phyloP scores from a whole-genome alignment of 352 stramenopile genomes.

The Phytopythium cucurbitacearum region DNA sequence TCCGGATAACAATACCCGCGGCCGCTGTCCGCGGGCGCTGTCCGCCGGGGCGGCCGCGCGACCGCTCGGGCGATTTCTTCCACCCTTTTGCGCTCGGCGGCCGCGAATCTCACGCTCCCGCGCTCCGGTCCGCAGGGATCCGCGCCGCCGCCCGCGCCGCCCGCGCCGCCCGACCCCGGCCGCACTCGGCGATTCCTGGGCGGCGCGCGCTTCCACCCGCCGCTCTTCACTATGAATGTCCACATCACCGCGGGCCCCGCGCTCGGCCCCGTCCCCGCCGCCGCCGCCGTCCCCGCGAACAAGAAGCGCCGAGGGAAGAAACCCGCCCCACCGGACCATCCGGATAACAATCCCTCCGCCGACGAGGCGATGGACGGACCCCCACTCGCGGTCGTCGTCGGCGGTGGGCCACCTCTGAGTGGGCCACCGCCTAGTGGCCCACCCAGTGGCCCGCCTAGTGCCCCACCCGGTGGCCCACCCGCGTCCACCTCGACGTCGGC shows the following conservation, averaged over 20 bases:
- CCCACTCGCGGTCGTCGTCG: background rate
- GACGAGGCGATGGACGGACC: background rate
- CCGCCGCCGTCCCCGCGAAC: background rate
- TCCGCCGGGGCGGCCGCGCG: too few relatives aligned
- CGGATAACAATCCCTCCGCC: background rate
- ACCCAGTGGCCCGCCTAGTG: background rate
- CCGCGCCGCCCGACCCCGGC: too few relatives aligned
- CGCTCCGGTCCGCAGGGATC: too few relatives aligned
- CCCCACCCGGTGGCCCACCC: background rate
- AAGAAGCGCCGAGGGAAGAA: constrained; percentile 5
- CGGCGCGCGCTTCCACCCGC: constrained; percentile 2
- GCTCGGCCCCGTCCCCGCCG: background rate
- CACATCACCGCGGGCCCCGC: constrained; percentile 4
- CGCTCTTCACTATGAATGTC: constrained; percentile 12
- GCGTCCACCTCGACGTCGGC: constrained; percentile 25
- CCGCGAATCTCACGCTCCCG: too few relatives aligned
- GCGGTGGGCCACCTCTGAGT: background rate
- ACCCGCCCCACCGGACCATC: background rate
- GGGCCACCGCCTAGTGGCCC: background rate
- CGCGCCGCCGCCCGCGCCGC: too few relatives aligned
- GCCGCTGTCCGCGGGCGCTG: too few relatives aligned
- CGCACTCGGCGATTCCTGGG: too few relatives aligned
- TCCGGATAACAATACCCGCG: too few relatives aligned
- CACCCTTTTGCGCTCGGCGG: too few relatives aligned
- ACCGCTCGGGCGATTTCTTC: too few relatives aligned